Evolutionary conservation across 2,329 filamentous ascomycete genomes (phyloP), one percentile per base, ranked within the genome.

Genomic region (Aphanocladium album): DNA sequence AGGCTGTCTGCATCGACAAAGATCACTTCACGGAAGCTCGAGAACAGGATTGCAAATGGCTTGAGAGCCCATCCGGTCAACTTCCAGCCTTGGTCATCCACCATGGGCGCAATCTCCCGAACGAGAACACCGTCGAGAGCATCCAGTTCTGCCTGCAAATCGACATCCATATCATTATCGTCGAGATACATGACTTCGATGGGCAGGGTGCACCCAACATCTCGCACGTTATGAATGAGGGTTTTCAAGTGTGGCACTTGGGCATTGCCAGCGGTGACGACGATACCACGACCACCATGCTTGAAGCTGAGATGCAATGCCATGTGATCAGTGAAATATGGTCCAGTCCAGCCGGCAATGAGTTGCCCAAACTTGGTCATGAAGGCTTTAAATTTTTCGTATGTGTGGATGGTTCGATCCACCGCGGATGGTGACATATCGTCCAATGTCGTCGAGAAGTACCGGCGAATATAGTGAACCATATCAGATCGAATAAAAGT

Each of bases 311-410:
- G n/a, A 33, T 43, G 55, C 45, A 57, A 7, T 11, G 45, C 35
- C 55, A 57, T 57, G 23, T 57, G 55, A 21, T 57, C 55, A 16
- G 55, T 16, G 46, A 57, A 57, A 30, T 57, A 57, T 7, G 55
- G 55, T 5, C 41, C 46, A 17, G 55, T 57, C 55, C 55, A 57
- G 33, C 45, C 35, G 16, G 55, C 55, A 7, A 57, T 41, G 17
- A 57, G n/a, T 33, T 50, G 47, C 17, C 47, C 55, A 30, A 57
- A 57, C 33, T 30, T 50, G 19, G n/a, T 27, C 46, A 57, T 57
- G 35, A 57, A 50, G 21, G 33, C 11, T 27, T 41, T 57, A 45
- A 39, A 57, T 21, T 23, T 57, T 21, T 50, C 55, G n/a, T 57
- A 57, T 25, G 23, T 39, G 55, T 46, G 46, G 25, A 57, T 41